Evolutionary conservation across 2,329 filamentous ascomycete species (phyloP), one percentile per base, ranked within the genome.

Genomic region (Fusarium albidum): DNA sequence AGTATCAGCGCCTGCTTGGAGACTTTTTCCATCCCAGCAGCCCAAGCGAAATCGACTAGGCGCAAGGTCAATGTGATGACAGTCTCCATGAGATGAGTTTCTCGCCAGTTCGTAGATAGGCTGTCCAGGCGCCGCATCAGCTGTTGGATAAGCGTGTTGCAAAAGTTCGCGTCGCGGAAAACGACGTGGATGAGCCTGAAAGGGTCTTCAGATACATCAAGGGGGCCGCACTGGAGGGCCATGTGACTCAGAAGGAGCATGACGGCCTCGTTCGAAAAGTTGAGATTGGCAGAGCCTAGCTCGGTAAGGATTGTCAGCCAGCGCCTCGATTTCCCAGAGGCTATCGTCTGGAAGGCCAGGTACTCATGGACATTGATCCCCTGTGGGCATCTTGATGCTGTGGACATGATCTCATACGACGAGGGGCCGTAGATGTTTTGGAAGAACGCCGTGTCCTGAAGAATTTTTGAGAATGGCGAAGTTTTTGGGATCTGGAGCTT

Each of bases 71-170:
- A 60, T 0, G 77, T 81, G 11, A 88, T 75, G 6, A 88, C 50
- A 0, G 79, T 75, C 8, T 85, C 80, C 84, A 89, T 87, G 10
- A 79, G 74, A 42, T 82, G 69, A 0, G 71, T 75, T 58, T 89
- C 86, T 1, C 85, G 77, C 82, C 84, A 89, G 34, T 87, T 90
- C 0, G 72, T 69, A 0, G 71, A 68, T 12, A 89, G 78, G 0
- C 66, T 67, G 0, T 75, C 66, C 0, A 89, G 52, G 1, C 73
- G 69, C 4, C 55, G 57, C 48, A 72, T 61, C 0, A 89, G 64
- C 35, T 85, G 77, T 0, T 78, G 65, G 0, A 82, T 41, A 0
- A 89, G 68, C 7, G 69, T 71, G 0, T 58, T 14, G 28, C 83
- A 84, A 56, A 89, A 87, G 0, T 27, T 14, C 0, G 53, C 6